Percentiles rank a stretch among this genome's conserved stretches.
Evolutionary conservation across 345 rosid genomes (phyloP).

Genomic region (Lumnitzera littorea): DNA sequence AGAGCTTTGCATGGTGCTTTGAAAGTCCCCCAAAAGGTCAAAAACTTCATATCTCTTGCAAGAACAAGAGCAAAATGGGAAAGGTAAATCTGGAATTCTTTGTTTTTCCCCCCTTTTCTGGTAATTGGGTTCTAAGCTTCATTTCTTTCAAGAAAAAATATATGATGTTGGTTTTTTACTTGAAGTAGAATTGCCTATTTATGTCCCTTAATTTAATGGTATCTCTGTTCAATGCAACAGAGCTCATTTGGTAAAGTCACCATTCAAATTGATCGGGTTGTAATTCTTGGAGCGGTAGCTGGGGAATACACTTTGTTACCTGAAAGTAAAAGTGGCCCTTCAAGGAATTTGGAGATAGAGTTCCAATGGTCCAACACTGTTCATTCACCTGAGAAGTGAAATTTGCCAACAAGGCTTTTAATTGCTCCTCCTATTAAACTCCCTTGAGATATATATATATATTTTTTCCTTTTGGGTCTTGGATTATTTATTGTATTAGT

Average conservation of each 20-base stretch:
- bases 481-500: conserved; percentile 18
- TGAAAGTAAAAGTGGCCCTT: conserved; percentile 87
- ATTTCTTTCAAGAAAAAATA: not conserved
- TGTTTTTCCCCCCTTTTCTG: not conserved
- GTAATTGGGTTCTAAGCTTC: not conserved
- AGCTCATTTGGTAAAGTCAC: conserved; percentile 98
- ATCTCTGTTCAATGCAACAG: conserved; percentile 28
- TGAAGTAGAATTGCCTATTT: not conserved
- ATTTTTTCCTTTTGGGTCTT: not conserved
- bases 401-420: conserved; percentile 12
- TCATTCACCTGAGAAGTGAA: conserved; percentile 8
- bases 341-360: conserved; percentile 86
- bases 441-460: no score
- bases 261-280: conserved; percentile 91
- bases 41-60: conserved; percentile 95
- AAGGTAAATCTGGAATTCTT: conserved; percentile 33
- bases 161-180: no score
- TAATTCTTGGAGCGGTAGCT: conserved; percentile 93
- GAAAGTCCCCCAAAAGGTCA: conserved; percentile 99
- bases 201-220: not conserved
- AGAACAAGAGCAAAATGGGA: conserved; percentile 99
- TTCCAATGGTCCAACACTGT: conserved; percentile 89
- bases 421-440: conserved; percentile 1
- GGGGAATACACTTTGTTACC: conserved; percentile 91
- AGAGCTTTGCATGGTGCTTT: conserved; percentile 95